Percentiles rank a stretch among this genome's conserved stretches.
Conservation (phyloP, 164 flowering plant species). For the Nelumbo lutea region DNA sequence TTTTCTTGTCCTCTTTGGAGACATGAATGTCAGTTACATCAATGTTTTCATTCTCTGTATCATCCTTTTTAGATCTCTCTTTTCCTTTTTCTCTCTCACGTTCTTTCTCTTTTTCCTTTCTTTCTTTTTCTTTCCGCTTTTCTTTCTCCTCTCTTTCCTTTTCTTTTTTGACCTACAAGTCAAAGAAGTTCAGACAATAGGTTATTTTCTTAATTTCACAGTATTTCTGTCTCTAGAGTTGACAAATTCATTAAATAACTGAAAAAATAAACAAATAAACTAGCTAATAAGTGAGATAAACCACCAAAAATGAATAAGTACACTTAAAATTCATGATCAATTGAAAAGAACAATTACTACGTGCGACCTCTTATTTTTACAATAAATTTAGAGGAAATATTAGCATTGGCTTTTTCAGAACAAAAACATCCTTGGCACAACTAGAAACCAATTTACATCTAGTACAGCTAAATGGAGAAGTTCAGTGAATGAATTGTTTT, state of each 20-base stretch:
- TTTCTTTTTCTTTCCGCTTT: constrained; percentile 36
- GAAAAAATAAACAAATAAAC: too few species aligned
- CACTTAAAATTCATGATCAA: too few species aligned
- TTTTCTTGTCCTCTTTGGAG: constrained; percentile 68
- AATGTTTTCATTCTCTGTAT: constrained; percentile 52
- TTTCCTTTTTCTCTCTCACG: constrained; percentile 65
- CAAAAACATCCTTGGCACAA: too few species aligned
- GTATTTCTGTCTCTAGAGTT: not conserved
- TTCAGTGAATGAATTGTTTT: too few species aligned
- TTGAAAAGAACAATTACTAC: too few species aligned
- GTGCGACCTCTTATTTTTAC: too few species aligned
- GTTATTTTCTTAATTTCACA: too few species aligned
- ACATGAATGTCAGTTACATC: constrained; percentile 46
- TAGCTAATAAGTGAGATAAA: not conserved
- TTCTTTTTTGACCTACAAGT: constrained; percentile 73
- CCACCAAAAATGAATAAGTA: too few species aligned
- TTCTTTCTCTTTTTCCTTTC: constrained; percentile 64
- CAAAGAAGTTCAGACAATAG: not conserved
- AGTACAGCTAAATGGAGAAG: too few species aligned
- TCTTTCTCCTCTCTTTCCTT: constrained; percentile 59
- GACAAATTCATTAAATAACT: not conserved
- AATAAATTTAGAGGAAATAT: too few species aligned
- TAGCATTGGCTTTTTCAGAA: too few species aligned
- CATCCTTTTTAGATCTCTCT: constrained; percentile 76
- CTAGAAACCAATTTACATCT: too few species aligned